A percentile compares a stretch with the other conserved stretches of the same genome.
Conservation (phyloP, 1,284 basidiomycete genomes). For the Apiotrichum montevideense region DNA sequence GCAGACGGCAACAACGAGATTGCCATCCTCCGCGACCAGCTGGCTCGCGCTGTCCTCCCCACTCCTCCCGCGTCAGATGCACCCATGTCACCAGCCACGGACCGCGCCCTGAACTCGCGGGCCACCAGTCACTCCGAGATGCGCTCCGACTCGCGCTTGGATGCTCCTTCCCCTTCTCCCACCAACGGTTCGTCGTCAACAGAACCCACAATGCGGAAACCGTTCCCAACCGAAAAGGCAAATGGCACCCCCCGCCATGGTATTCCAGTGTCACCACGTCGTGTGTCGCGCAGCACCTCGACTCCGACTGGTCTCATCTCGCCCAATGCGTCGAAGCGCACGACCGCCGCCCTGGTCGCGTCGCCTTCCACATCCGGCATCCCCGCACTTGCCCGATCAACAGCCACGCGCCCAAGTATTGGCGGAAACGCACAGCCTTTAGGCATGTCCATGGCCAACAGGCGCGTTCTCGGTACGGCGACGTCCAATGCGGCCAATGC, state of each 20-base stretch:
- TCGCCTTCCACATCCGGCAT: constrained; percentile 28
- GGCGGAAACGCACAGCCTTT: constrained; percentile 8
- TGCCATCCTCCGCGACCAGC: constrained; percentile 70
- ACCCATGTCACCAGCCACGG: constrained; percentile 35
- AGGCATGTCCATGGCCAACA: constrained; percentile 6
- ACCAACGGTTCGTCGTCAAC: not conserved
- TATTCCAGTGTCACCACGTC: constrained; percentile 1
- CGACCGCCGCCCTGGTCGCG: not conserved
- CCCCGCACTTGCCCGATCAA: constrained; percentile 31
- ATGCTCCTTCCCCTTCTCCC: constrained; percentile 1
- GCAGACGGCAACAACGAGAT: constrained; percentile 68
- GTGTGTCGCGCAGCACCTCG: constrained; percentile 11
- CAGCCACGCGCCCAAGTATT: constrained; percentile 32
- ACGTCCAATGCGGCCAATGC: not conserved
- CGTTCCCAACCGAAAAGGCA: constrained; percentile 1
- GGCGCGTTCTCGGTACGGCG: not conserved
- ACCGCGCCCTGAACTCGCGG: constrained; percentile 9
- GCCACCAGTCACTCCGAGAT: constrained; percentile 12
- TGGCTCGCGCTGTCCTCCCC: constrained; percentile 22
- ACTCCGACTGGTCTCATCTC: constrained; percentile 18
- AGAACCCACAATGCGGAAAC: not conserved
- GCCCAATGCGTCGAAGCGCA: constrained; percentile 9
- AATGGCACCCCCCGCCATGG: not conserved
- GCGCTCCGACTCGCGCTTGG: constrained; percentile 2
- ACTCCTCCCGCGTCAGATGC: constrained; percentile 35